phyloP scores from a whole-genome alignment of 1,139 yeast species.

The Debaryomyces coudertii region DNA sequence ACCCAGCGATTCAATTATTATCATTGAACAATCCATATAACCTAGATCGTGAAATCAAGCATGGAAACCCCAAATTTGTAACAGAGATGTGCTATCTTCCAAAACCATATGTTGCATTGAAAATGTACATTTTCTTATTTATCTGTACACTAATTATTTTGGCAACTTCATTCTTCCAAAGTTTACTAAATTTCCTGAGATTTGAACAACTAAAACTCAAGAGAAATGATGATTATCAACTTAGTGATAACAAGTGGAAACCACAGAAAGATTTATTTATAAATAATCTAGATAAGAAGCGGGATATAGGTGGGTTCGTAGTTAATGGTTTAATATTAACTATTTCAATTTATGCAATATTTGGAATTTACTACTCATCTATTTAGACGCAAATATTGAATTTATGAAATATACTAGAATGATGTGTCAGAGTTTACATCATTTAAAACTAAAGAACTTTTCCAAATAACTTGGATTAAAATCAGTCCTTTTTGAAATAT shows the following conservation, averaged over 20 bases:
- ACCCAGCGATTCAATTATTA: constrained; percentile 84
- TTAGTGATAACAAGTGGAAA: constrained; percentile 10
- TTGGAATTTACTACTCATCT: constrained; percentile 14
- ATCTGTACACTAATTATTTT: constrained; percentile 8
- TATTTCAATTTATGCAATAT: constrained; percentile 11
- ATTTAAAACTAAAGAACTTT: constrained; percentile 45
- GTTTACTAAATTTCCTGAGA: background rate
- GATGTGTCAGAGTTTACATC: too few relatives aligned
- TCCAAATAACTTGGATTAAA: constrained; percentile 60
- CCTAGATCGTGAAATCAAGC: constrained; percentile 14
- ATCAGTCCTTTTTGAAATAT: constrained; percentile 72
- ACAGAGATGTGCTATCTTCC: constrained; percentile 75
- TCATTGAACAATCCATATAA: constrained; percentile 60
- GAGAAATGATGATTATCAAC: constrained; percentile 4
- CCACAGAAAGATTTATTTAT: constrained; percentile 7
- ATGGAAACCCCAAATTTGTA: constrained; percentile 21
- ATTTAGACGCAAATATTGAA: constrained; percentile 6
- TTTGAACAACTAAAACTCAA: constrained; percentile 5
- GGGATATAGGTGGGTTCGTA: constrained; percentile 10
- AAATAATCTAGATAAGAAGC: constrained; percentile 6
- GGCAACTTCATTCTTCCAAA: background rate
- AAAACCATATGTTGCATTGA: constrained; percentile 60
- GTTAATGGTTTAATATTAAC: constrained; percentile 10
- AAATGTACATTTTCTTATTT: constrained; percentile 34
- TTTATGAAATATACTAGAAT: background rate